phyloP scores from a whole-genome alignment of 129 eudicot species.

The Escallonia rubra region DNA sequence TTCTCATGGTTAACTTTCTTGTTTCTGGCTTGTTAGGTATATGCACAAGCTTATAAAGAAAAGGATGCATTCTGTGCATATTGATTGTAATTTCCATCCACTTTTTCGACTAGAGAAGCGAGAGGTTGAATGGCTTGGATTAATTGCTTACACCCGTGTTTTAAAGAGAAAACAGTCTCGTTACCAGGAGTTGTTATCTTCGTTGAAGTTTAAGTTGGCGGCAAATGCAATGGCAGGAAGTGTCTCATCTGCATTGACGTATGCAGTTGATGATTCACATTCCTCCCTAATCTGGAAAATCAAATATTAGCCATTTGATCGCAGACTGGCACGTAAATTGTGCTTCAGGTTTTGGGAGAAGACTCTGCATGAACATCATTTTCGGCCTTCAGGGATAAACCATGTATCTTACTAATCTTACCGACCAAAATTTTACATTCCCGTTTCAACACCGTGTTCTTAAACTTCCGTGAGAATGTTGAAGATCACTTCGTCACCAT shows the following conservation, averaged over 20 bases:
- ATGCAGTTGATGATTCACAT: constrained; percentile 60
- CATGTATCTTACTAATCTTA: no score
- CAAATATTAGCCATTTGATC: constrained; percentile 34
- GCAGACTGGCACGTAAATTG: no score
- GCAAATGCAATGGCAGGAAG: constrained; percentile 6
- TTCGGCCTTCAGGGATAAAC: no score
- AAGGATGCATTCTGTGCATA: constrained; percentile 34
- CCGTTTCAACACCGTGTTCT: no score
- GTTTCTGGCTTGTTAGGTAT: constrained; percentile 35
- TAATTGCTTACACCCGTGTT: constrained; percentile 51
- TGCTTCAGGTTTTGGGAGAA: no score
- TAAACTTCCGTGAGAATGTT: no score
- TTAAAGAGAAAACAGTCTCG: constrained; percentile 61
- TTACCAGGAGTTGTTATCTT: constrained; percentile 33
- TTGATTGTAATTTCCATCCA: constrained; percentile 29
- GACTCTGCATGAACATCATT: no score
- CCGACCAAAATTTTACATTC: no score
- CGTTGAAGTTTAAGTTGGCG: constrained; percentile 39
- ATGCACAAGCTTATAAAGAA: constrained; percentile 61
- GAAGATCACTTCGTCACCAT: no score
- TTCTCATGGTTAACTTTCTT: background rate
- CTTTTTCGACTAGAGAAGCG: constrained; percentile 37
- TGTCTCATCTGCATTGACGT: constrained; percentile 41
- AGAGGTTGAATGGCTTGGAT: constrained; percentile 81
- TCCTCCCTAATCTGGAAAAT: constrained; percentile 74